Evolutionary conservation across 1,284 basidiomycete species (phyloP).

Genomic region (Cryptococcus amylolentus): DNA sequence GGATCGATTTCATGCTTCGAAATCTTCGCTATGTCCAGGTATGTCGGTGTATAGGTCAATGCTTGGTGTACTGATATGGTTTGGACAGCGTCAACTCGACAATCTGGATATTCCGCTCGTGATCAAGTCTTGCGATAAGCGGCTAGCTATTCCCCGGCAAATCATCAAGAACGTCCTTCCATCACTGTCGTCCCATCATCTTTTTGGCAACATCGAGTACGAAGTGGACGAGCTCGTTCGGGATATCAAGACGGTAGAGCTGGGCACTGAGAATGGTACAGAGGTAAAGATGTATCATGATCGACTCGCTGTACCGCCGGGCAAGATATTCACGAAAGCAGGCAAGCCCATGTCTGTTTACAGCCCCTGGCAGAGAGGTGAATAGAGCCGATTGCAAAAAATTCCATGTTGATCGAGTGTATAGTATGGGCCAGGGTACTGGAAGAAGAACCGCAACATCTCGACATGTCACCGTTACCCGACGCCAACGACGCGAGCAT

Average conservation of each 20-base stretch:
- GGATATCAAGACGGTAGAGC: conserved; percentile 63
- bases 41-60: conserved; percentile 1
- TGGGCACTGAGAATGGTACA: conserved; percentile 59
- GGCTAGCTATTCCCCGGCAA: conserved; percentile 50
- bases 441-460: conserved; percentile 56
- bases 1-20: conserved; percentile 82
- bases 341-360: conserved; percentile 66
- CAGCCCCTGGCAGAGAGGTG: conserved; percentile 27
- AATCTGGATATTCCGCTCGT: conserved; percentile 72
- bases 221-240: conserved; percentile 86
- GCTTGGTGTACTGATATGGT: not conserved
- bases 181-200: conserved; percentile 54
- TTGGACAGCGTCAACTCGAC: conserved; percentile 51
- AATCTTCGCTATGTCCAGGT: conserved; percentile 67
- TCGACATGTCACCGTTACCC: conserved; percentile 60
- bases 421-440: conserved; percentile 50
- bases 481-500: conserved; percentile 58
- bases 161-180: conserved; percentile 50
- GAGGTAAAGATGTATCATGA: conserved; percentile 69
- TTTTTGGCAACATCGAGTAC: conserved; percentile 86
- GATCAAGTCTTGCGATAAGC: conserved; percentile 57
- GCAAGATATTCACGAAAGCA: conserved; percentile 65
- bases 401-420: conserved; percentile 6
- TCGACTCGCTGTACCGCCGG: conserved; percentile 75
- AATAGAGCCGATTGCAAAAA: not conserved